phyloP scores from a whole-genome alignment of 371 early-diverging fungal species.

The Mucor lusitanicus region DNA sequence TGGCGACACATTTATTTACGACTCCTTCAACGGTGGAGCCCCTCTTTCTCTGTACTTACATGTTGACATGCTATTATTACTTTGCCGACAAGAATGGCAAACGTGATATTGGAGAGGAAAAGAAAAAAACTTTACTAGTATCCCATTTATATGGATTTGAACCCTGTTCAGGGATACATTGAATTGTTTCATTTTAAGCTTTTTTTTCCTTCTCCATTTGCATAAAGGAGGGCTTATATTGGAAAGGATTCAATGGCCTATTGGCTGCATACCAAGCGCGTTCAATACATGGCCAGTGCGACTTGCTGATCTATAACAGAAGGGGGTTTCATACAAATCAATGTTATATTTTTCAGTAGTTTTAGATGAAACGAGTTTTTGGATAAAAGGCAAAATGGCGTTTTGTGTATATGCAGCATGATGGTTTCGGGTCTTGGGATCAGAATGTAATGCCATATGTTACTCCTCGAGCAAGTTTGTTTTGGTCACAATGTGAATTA shows the following conservation, averaged over 20 bases:
- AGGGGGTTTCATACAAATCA: background rate
- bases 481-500: background rate
- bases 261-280: background rate
- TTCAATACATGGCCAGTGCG: background rate
- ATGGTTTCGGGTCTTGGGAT: background rate
- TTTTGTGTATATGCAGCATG: background rate
- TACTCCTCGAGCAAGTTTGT: background rate
- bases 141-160: background rate
- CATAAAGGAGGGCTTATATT: background rate
- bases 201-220: background rate
- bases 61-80: background rate
- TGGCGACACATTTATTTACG: background rate
- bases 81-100: background rate
- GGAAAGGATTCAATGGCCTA: background rate
- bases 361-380: background rate
- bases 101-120: background rate
- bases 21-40: background rate
- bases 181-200: conserved; percentile 1
- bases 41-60: background rate
- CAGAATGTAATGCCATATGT: background rate
- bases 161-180: background rate
- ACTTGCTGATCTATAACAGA: background rate
- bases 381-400: background rate
- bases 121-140: background rate
- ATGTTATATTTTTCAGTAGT: background rate